A percentile compares a stretch with the other conserved stretches of the same genome.
phyloP scores from a whole-genome alignment of 306 rosid genomes.

The Cucumis cinereus region DNA sequence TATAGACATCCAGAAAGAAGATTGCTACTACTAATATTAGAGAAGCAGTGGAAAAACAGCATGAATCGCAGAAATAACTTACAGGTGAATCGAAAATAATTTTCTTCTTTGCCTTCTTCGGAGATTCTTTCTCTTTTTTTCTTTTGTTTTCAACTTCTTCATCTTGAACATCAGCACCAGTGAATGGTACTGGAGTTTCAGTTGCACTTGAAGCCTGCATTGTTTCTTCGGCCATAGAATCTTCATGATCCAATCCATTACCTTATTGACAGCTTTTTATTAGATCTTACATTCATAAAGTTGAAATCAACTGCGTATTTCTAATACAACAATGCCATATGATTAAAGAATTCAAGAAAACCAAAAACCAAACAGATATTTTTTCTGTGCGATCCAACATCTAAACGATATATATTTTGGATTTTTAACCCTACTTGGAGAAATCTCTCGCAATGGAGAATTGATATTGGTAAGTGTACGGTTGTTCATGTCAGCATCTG shows the following conservation, averaged over 20 bases:
- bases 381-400: background rate
- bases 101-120: slow-evolving; percentile 12
- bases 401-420: background rate
- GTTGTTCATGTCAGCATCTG: background rate
- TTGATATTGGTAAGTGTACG: background rate
- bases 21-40: background rate
- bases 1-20: background rate
- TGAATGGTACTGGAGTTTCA: background rate
- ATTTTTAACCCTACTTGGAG: background rate
- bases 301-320: background rate
- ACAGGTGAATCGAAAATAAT: slow-evolving; percentile 8
- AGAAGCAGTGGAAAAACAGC: background rate
- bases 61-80: slow-evolving; percentile 8
- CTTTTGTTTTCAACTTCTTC: slow-evolving; percentile 8
- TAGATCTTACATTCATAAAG: background rate
- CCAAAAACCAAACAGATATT: background rate
- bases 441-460: background rate
- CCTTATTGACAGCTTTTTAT: background rate
- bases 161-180: background rate
- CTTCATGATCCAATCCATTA: background rate
- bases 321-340: background rate
- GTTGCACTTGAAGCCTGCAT: background rate
- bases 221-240: background rate
- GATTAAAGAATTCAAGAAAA: background rate
- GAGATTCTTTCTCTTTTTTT: background rate